phyloP scores from a whole-genome alignment of 2,329 filamentous ascomycete genomes.

The Fonsecaea pugnacius region DNA sequence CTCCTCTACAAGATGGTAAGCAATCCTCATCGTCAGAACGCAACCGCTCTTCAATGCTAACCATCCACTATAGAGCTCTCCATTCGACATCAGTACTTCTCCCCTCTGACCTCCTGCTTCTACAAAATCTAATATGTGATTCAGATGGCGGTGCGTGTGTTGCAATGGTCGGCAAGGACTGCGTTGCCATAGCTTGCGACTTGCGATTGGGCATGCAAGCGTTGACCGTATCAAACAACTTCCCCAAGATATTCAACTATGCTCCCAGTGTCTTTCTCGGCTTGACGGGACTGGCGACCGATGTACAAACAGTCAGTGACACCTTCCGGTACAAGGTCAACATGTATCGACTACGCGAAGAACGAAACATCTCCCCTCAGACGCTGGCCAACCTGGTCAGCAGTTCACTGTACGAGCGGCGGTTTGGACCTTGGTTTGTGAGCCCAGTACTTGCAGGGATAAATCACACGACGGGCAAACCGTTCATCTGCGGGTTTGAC shows the following conservation, averaged over 20 bases:
- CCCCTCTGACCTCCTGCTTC: slow-evolving; percentile 6
- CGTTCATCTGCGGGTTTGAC: slow-evolving; percentile 99
- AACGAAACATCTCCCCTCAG: slow-evolving; percentile 90
- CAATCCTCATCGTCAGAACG: slow-evolving; percentile 33
- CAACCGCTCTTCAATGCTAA: slow-evolving; percentile 31
- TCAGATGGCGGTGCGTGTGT: slow-evolving; percentile 88
- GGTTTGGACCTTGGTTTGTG: slow-evolving; percentile 97
- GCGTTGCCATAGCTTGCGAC: slow-evolving; percentile 98
- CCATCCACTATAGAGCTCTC: slow-evolving; percentile 67
- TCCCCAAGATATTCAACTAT: slow-evolving; percentile 99
- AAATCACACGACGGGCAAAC: slow-evolving; percentile 89
- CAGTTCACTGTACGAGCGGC: slow-evolving; percentile 86
- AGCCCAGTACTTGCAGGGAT: slow-evolving; percentile 92
- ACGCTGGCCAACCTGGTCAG: slow-evolving; percentile 97
- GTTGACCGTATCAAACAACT: slow-evolving; percentile 98
- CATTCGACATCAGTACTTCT: slow-evolving; percentile 88
- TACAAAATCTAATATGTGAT: slow-evolving; percentile 8
- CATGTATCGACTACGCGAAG: slow-evolving; percentile 98
- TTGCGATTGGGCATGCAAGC: slow-evolving; percentile 95
- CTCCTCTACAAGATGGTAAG: slow-evolving; percentile 6
- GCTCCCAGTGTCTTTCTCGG: slow-evolving; percentile 88
- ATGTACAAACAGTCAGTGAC: slow-evolving; percentile 91
- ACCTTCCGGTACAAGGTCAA: slow-evolving; percentile 99
- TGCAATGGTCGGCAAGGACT: slow-evolving; percentile 99
- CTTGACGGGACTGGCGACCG: slow-evolving; percentile 92